phyloP scores from a whole-genome alignment of 106 monocot species.

The Dendrobium catenatum region DNA sequence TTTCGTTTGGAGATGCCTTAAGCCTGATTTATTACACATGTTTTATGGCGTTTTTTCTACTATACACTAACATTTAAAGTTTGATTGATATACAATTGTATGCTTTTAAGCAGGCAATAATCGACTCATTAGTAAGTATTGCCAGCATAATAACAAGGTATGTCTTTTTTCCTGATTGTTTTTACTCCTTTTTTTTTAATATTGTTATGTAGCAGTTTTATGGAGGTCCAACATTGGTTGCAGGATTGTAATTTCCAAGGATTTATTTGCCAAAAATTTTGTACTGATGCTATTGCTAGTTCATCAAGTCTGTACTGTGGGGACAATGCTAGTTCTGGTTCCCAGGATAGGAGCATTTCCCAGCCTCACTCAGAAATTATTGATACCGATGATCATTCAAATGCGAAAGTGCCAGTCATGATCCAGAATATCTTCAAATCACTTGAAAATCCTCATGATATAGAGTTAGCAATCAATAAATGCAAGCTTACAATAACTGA shows the following conservation, averaged over 20 bases:
- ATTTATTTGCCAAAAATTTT: not conserved
- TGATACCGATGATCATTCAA: conserved; percentile 5
- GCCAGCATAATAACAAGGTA: not conserved
- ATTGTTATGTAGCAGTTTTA: conserved; percentile 1
- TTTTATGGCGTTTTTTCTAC: not conserved
- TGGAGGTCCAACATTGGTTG: not conserved
- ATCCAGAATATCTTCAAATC: conserved; percentile 45
- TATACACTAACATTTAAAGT: not conserved
- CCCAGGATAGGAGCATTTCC: not conserved
- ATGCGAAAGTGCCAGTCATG: conserved; percentile 10
- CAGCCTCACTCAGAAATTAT: not conserved
- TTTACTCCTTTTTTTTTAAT: not conserved
- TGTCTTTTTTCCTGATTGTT: not conserved
- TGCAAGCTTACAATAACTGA: conserved; percentile 27
- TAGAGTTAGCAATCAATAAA: conserved; percentile 26
- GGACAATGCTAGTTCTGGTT: not conserved
- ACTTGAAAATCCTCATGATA: conserved; percentile 11
- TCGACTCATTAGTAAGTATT: not conserved
- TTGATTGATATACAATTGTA: not conserved
- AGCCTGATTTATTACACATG: not conserved
- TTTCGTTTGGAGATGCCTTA: no score
- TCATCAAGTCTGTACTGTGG: not conserved
- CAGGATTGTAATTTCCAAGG: not conserved
- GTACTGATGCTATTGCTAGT: not conserved
- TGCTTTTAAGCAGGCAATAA: conserved; percentile 4